A percentile compares a stretch with the other conserved stretches of the same genome.
Evolutionary conservation across 176 grass and related monocot genomes (phyloP).

Genomic region (Pontederia paniculata): DNA sequence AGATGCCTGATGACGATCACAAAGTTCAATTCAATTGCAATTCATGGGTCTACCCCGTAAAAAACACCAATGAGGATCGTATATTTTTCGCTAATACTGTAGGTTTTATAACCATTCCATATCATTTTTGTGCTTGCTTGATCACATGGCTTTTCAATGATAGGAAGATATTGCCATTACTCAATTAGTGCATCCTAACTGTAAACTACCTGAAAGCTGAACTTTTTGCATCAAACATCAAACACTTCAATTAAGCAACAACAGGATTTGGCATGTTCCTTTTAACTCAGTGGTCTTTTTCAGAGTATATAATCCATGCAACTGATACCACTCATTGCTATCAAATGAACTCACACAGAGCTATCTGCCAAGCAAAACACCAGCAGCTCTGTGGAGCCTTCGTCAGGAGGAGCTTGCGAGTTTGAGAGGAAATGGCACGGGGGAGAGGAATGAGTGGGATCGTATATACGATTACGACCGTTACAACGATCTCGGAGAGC

Average conservation of each 20-base stretch:
- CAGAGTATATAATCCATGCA: background rate
- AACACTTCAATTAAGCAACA: no score
- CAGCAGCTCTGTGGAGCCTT: slow-evolving; percentile 33
- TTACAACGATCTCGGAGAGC: slow-evolving; percentile 82
- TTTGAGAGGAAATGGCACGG: slow-evolving; percentile 48
- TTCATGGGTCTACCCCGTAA: slow-evolving; percentile 77
- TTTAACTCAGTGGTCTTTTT: background rate
- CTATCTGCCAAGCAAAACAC: slow-evolving; percentile 65
- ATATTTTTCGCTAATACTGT: slow-evolving; percentile 80
- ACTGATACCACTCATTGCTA: background rate
- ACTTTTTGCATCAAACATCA: no score
- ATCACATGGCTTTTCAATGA: no score
- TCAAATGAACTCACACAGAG: slow-evolving; percentile 16
- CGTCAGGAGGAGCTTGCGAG: slow-evolving; percentile 55
- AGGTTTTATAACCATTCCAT: background rate
- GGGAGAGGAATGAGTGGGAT: slow-evolving; percentile 74
- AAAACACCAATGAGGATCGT: slow-evolving; percentile 58
- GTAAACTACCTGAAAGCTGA: no score
- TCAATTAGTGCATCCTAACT: background rate
- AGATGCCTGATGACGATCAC: slow-evolving; percentile 32
- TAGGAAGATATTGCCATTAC: background rate
- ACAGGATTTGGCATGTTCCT: no score
- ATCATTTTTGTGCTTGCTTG: no score
- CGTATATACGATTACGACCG: slow-evolving; percentile 64
- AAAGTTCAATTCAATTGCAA: slow-evolving; percentile 83